Evolutionary conservation across 164 flowering plant genomes (phyloP).

Genomic region (Sedum album): DNA sequence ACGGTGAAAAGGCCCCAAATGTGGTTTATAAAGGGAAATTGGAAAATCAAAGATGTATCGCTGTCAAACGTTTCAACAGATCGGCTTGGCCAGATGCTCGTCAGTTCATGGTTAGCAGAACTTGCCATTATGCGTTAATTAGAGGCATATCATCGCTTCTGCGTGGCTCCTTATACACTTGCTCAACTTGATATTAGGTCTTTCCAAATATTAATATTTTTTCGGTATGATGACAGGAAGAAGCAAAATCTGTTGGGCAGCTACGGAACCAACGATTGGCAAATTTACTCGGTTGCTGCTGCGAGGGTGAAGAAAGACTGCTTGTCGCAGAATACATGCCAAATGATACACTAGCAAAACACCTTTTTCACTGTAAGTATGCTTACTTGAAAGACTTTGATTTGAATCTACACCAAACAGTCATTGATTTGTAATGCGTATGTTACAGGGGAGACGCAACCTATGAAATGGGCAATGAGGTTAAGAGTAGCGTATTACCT

Average conservation of each 20-base stretch:
- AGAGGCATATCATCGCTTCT: not conserved
- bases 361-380: constrained; percentile 88
- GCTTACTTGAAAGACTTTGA: too few species aligned
- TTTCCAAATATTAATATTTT: not conserved
- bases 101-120: constrained; percentile 7
- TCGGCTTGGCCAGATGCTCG: constrained; percentile 9
- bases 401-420: not conserved
- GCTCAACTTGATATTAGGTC: not conserved
- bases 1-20: constrained; percentile 8
- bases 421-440: not conserved
- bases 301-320: constrained; percentile 83
- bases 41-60: not conserved
- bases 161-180: not conserved
- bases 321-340: constrained; percentile 92
- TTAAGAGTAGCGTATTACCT: constrained; percentile 80
- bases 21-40: constrained; percentile 8
- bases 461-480: constrained; percentile 92
- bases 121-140: not conserved
- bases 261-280: constrained; percentile 71
- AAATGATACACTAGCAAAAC: constrained; percentile 85
- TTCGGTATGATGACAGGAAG: constrained; percentile 43
- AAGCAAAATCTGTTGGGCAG: constrained; percentile 86
- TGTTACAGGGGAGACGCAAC: constrained; percentile 74
- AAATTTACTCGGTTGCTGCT: constrained; percentile 85
- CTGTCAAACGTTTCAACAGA: constrained; percentile 9